Conservation (phyloP, 306 rosid genomes). For the Rubus idaeus region DNA sequence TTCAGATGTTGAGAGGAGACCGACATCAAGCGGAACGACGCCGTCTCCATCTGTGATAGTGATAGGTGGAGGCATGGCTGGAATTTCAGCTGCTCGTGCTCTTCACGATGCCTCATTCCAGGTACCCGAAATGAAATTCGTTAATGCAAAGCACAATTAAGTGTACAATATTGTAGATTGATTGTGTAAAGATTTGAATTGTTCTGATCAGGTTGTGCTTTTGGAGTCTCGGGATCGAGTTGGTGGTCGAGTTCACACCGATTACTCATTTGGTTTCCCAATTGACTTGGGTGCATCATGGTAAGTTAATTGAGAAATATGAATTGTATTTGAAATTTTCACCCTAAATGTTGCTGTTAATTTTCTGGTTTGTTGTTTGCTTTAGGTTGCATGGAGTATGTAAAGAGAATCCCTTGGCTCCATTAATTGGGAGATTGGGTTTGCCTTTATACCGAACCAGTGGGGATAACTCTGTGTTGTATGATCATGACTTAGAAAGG, state of each 20-base stretch:
- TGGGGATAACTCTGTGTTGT: conserved; percentile 93
- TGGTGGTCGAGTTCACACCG: conserved; percentile 90
- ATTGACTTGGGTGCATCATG: conserved; percentile 97
- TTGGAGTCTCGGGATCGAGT: conserved; percentile 87
- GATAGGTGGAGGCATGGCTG: conserved; percentile 93
- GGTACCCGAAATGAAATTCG: conserved; percentile 37
- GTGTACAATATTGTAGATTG: background rate
- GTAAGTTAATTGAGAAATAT: conserved; percentile 36
- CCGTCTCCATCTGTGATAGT: conserved; percentile 92
- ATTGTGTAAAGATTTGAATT: background rate
- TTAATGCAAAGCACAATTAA: background rate
- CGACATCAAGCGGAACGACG: conserved; percentile 2
- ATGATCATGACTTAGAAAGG: conserved; percentile 99
- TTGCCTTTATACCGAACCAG: conserved; percentile 93
- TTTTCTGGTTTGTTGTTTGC: background rate
- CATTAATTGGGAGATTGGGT: conserved; percentile 85
- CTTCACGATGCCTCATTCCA: conserved; percentile 88
- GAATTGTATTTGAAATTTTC: background rate
- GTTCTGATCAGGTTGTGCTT: conserved; percentile 65
- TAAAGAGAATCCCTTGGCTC: conserved; percentile 94
- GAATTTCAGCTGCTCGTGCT: conserved; percentile 90
- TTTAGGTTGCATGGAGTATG: conserved; percentile 98
- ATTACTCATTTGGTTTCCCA: conserved; percentile 95
- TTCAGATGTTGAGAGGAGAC: conserved; percentile 42
- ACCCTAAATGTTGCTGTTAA: background rate